Evolutionary conservation across 306 rosid genomes (phyloP).

Genomic region (Cucurbita pepo): DNA sequence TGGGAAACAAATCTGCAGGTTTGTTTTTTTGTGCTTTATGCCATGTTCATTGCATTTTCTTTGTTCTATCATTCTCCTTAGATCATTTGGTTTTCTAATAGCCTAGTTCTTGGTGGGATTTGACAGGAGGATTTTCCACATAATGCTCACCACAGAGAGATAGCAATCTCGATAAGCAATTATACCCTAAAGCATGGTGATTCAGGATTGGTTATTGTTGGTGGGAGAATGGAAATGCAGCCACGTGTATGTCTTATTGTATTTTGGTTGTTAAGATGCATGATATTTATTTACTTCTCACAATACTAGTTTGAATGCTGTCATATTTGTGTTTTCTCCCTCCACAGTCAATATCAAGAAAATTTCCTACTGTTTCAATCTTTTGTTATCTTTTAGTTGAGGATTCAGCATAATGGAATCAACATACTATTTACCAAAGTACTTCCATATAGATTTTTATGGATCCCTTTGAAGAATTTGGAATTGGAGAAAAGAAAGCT

Average conservation of each 20-base stretch:
- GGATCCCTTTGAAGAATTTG: constrained; percentile 92
- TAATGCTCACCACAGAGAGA: constrained; percentile 90
- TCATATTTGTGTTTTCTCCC: background rate
- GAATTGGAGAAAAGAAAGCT: constrained; percentile 48
- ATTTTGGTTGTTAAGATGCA: background rate
- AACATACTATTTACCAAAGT: constrained; percentile 2
- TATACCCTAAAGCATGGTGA: constrained; percentile 92
- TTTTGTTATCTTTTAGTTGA: background rate
- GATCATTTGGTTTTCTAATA: background rate
- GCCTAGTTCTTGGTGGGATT: constrained; percentile 7
- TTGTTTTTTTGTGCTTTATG: background rate
- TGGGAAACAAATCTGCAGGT: constrained; percentile 97
- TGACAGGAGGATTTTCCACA: constrained; percentile 89
- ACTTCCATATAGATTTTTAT: constrained; percentile 34
- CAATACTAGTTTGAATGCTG: background rate
- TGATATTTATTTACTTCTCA: background rate
- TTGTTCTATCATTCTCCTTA: background rate
- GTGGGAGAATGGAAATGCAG: constrained; percentile 97
- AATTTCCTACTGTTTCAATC: background rate
- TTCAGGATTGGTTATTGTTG: constrained; percentile 80
- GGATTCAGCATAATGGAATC: background rate
- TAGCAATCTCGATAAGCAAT: constrained; percentile 70
- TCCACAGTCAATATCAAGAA: background rate
- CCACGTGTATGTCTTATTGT: constrained; percentile 50
- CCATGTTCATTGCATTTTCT: background rate